A percentile compares a stretch with the other conserved stretches of the same genome.
phyloP scores from a whole-genome alignment of 2,329 filamentous ascomycete species.

The Aspergillus pseudonomiae region DNA sequence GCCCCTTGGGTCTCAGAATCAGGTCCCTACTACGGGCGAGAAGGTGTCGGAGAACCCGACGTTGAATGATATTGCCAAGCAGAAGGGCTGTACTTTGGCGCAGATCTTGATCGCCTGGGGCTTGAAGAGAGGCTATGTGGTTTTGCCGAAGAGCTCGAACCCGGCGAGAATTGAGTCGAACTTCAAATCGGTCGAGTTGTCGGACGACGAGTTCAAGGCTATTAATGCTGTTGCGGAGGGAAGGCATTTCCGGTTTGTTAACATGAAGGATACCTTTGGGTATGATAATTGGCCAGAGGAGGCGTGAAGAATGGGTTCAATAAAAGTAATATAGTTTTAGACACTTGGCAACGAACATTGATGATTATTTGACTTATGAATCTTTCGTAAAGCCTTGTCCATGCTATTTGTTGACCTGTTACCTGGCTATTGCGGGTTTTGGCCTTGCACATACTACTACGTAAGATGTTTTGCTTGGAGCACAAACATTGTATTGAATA shows the following conservation, averaged over 20 bases:
- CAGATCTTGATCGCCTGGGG: conserved; percentile 69
- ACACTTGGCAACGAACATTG: not conserved
- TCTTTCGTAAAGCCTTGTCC: not conserved
- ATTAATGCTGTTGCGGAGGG: conserved; percentile 67
- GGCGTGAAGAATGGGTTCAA: conserved; percentile 22
- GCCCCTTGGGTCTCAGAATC: conserved; percentile 65
- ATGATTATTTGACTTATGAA: not conserved
- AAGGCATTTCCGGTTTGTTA: conserved; percentile 71
- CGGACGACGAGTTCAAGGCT: conserved; percentile 60
- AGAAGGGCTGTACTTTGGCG: conserved; percentile 60
- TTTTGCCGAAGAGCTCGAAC: conserved; percentile 71
- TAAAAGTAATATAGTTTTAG: not conserved
- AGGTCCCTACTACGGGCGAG: conserved; percentile 69
- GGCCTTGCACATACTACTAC: too few species aligned
- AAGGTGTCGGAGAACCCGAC: conserved; percentile 63
- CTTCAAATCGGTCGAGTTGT: conserved; percentile 63
- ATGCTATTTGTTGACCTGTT: not conserved
- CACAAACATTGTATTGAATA: too few species aligned
- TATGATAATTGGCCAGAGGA: conserved; percentile 71
- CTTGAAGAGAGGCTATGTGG: conserved; percentile 65
- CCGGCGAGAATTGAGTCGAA: conserved; percentile 70
- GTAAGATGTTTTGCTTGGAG: too few species aligned
- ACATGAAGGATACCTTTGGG: conserved; percentile 81
- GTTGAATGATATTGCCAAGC: conserved; percentile 61
- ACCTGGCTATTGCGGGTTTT: too few species aligned